These are phyloP conservation scores for Cicer arietinum DNA, from an alignment of 306 rosid species.

Conservation along the genomic window DNA sequence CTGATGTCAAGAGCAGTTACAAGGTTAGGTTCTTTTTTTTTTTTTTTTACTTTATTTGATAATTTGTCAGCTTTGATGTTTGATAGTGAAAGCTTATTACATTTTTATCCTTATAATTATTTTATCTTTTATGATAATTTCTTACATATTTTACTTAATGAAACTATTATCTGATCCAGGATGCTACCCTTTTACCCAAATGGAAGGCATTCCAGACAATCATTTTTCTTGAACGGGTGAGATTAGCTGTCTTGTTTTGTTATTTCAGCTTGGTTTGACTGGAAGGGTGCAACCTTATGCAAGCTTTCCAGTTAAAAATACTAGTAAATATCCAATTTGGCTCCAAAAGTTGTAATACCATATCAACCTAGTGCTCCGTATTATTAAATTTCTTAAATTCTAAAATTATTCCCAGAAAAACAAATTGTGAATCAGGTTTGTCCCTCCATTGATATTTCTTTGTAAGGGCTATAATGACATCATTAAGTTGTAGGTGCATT, in stretches of 20 bases:
- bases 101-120: conserved; percentile 22
- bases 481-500: no score
- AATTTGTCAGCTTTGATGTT: conserved; percentile 24
- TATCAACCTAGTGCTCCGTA: no score
- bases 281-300: conserved; percentile 10
- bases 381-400: no score
- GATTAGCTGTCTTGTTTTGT: conserved; percentile 31
- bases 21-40: conserved; percentile 51
- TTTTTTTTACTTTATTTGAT: conserved; percentile 12
- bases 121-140: conserved; percentile 10
- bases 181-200: conserved; percentile 74
- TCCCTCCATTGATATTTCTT: no score
- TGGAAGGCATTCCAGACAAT: conserved; percentile 92
- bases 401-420: no score
- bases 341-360: no score
- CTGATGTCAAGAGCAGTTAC: conserved; percentile 65
- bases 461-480: no score
- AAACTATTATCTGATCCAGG: conserved; percentile 60
- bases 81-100: conserved; percentile 25
- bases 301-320: conserved; percentile 27
- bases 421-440: no score
- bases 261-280: conserved; percentile 41
- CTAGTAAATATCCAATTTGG: no score
- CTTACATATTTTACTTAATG: background rate
- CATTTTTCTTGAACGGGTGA: conserved; percentile 88